Evolutionary conservation across 148 eudicot genomes (phyloP), one percentile per base, ranked within the genome.

Genomic region (Rhododendron molle): DNA sequence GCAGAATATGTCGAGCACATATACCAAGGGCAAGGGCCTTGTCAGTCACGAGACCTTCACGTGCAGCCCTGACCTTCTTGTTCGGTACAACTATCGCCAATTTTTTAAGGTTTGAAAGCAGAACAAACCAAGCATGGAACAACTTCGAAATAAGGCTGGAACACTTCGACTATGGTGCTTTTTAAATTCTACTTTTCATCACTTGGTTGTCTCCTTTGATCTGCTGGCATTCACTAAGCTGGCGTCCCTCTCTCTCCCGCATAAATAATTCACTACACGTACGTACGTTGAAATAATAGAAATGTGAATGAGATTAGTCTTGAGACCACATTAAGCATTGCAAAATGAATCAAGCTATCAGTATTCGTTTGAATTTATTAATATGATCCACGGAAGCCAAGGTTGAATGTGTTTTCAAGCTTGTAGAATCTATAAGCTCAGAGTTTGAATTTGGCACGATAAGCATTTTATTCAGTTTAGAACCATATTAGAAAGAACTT

Each of bases 21-120:
- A 40, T 43, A 49, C 30, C 18, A 40, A 78, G 65, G 77, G 80
- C 87, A 74, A 81, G 40, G 76, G 32, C 71, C 69, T 50, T 86
- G 79, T 88, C 78, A 88, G 86, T 88, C 92, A 93, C 91, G 91
- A 86, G 94, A 86, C 58, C 56, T 88, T 90, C 92, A 91, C 92
- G 91, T 91, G 94, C 86, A 90, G 85, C 32, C 86, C 85, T 80
- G 89, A 87, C 87, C 80, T 85, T 65, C 2, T 73, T 73, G 2
- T 34, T 86, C 50, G 26, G 46, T 43, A 43, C 50, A 43, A 43
- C 49, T 23, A 32, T 32, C 6, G 47, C 44, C n/a, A 4, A 1
- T 76, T 76, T 14, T 76, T 72, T 32, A 32, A 74, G 44, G 44
- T 36, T 11, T 36, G 40, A 34, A 38, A 26, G 47, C 36, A 34